phyloP scores from a whole-genome alignment of 306 rosid species.

The Hylodesmum podocarpum region DNA sequence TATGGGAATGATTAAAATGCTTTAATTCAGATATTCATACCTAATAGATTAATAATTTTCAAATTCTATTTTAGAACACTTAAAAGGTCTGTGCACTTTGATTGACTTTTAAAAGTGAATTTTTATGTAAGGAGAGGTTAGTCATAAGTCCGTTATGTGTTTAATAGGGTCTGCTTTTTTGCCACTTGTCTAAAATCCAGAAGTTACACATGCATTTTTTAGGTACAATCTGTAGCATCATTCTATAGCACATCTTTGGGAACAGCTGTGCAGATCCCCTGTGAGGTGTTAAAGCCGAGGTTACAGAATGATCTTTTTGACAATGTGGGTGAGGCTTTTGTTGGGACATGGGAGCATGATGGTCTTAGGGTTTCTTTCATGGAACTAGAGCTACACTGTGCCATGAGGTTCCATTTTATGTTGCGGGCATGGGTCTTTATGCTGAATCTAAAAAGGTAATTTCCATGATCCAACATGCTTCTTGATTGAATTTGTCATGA shows the following conservation, averaged over 20 bases:
- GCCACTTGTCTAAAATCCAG: no score
- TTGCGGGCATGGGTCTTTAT: conserved; percentile 96
- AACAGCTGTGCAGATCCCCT: conserved; percentile 90
- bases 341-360: conserved; percentile 88
- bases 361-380: conserved; percentile 90
- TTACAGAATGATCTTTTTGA: conserved; percentile 88
- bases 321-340: conserved; percentile 77
- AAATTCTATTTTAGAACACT: no score
- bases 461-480: background rate
- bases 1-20: no score
- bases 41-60: no score
- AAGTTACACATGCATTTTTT: no score
- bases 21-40: no score
- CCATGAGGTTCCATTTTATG: conserved; percentile 96
- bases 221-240: conserved; percentile 79
- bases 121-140: no score
- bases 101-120: no score
- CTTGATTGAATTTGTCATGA: background rate
- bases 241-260: conserved; percentile 97
- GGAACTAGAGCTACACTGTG: conserved; percentile 98
- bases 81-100: no score
- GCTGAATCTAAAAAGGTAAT: conserved; percentile 87
- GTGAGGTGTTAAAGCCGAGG: conserved; percentile 93
- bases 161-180: no score
- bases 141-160: no score